Base-by-base conservation (phyloP, 768 basidiomycete species). In the Megacollybia marginata region DNA sequence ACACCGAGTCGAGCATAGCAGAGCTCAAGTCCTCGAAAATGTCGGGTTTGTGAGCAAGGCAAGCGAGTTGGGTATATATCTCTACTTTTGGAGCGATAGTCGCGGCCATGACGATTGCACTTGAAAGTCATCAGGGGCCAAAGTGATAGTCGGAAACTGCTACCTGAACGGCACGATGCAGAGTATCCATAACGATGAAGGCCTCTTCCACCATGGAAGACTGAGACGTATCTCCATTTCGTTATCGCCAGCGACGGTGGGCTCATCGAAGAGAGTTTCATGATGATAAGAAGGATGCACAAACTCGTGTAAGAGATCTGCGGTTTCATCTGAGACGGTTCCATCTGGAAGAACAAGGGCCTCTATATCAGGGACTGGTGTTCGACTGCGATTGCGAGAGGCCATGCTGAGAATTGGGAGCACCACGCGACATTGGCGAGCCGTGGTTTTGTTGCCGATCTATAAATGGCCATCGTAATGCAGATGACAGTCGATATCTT, bases 171-270 rank as follows among this genome's bases (percentile, higher is more conserved):
- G 23, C 23, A 28, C 23, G 6, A 33, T 31, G 28, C 45, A 15
- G 7, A 20, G 9, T 56, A 54, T 88, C 89, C 88, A 90, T 67
- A 71, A 75, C 0, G 85, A 73, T 0, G 87, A 88, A 3, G 88
- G 85, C 38, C 75, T 69, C 65, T 71, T 87, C 78, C 83, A 89
- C 87, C 88, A 90, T 3, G 86, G 82, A 43, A 74, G 68, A 3
- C 36, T 54, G 50, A 61, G 57, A 53, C 65, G 58, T 44, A 58
- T 54, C 0, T 47, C 43, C 13, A 61, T 48, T 33, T 71, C 66
- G 2, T 50, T 49, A 31, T 59, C 54, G 10, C 57, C 54, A 20
- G 46, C 38, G 16, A n/a, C 32, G n/a, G 47, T 33, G n/a, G 32
- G 28, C n/a, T 52, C 19, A 10, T 51, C 50, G 34, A 50, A 57